phyloP scores from a whole-genome alignment of 2,329 filamentous ascomycete genomes.

The Botrytis deweyae region DNA sequence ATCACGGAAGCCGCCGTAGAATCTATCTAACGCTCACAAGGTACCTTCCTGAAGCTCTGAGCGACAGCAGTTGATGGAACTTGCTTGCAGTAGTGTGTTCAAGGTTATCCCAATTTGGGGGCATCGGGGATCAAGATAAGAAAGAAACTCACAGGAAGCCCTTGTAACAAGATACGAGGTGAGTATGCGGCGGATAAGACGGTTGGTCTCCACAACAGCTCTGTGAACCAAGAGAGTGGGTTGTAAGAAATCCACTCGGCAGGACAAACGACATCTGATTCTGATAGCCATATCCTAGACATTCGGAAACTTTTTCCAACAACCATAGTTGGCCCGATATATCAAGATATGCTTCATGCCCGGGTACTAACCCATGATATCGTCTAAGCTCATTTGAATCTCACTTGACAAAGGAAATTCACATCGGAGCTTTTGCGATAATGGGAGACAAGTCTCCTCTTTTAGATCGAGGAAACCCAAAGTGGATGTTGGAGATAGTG shows the following conservation, averaged over 20 bases:
- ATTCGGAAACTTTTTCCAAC: neutral
- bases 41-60: neutral
- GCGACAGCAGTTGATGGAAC: neutral
- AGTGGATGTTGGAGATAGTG: slow-evolving; percentile 1
- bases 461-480: neutral
- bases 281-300: neutral
- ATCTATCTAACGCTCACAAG: neutral
- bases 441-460: neutral
- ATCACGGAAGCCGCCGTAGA: neutral
- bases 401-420: neutral
- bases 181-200: neutral
- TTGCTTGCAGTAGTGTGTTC: neutral
- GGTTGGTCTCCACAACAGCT: neutral
- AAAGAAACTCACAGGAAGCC: neutral
- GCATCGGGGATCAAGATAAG: neutral
- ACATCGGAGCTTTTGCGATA: neutral
- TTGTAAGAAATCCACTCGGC: neutral
- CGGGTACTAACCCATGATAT: neutral
- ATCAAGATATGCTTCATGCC: neutral
- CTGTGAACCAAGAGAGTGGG: neutral
- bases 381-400: no score
- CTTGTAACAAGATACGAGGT: neutral
- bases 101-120: neutral
- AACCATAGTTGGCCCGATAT: neutral
- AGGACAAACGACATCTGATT: neutral